Evolutionary conservation across 495 filamentous ascomycete species (phyloP).

Genomic region (Penicillium egyptiacum): DNA sequence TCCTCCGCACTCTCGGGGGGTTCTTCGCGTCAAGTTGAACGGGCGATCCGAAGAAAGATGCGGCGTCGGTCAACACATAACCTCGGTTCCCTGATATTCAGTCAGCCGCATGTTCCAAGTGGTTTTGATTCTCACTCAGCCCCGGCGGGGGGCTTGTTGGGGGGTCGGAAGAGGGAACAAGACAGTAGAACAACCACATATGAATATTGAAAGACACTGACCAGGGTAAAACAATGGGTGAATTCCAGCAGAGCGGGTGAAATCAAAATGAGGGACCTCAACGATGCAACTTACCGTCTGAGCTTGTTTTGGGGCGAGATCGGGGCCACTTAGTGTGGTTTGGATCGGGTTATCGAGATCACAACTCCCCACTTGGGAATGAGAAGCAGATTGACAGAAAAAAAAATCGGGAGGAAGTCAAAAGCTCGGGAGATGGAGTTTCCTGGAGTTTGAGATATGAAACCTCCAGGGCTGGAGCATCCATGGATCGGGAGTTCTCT

Average conservation of each 20-base stretch:
- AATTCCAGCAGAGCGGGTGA: conserved; percentile 10
- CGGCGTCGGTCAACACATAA: conserved; percentile 24
- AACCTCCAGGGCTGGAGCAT: neutral
- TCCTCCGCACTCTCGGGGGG: conserved; percentile 15
- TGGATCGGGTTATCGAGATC: conserved; percentile 24
- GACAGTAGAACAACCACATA: neutral
- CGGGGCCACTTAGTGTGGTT: conserved; percentile 28
- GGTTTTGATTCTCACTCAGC: conserved; percentile 3
- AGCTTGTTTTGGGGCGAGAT: conserved; percentile 29
- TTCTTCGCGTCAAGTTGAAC: conserved; percentile 14
- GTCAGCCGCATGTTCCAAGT: conserved; percentile 15
- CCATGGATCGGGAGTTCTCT: conserved; percentile 2
- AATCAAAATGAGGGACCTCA: conserved; percentile 19
- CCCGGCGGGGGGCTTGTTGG: conserved; percentile 1
- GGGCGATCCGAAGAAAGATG: conserved; percentile 8
- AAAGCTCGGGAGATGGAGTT: neutral
- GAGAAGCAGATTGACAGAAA: neutral
- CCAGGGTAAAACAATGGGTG: conserved; percentile 7
- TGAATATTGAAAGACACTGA: conserved; percentile 6
- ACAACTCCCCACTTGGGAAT: conserved; percentile 16
- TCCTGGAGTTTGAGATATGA: conserved; percentile 9
- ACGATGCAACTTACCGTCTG: conserved; percentile 19
- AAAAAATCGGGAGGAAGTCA: neutral
- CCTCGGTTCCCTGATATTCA: conserved; percentile 11
- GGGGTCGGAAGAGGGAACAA: neutral